These are phyloP conservation scores for Colletotrichum tropicicola DNA, from an alignment of 2,329 filamentous ascomycete genomes.

Conservation along the genomic window DNA sequence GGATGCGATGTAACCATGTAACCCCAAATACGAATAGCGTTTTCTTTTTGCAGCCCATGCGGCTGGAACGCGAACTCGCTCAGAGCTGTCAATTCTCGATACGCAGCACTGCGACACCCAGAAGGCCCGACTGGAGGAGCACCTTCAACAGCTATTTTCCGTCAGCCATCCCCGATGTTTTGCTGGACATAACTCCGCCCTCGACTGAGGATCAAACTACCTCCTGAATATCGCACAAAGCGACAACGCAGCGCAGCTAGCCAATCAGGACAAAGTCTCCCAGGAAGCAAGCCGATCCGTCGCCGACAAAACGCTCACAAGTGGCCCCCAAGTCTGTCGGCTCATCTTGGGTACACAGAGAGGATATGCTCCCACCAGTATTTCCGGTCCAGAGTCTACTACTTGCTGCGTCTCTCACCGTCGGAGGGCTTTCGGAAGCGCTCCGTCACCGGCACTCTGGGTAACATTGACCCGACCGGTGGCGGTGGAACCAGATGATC, in stretches of 20 bases:
- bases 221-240: too few species aligned
- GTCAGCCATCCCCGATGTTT: neutral
- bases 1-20: neutral
- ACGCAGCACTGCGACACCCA: neutral
- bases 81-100: too few species aligned
- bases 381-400: neutral
- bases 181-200: neutral
- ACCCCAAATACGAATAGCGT: neutral
- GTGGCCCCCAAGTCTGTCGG: neutral
- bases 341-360: neutral
- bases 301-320: neutral
- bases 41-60: neutral
- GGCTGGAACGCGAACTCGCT: too few species aligned
- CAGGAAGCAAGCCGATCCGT: constrained; percentile 2
- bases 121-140: neutral
- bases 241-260: too few species aligned
- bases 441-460: constrained; percentile 19
- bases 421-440: neutral
- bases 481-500: constrained; percentile 18
- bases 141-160: too few species aligned
- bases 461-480: constrained; percentile 13
- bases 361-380: neutral
- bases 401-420: neutral
- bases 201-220: too few species aligned
- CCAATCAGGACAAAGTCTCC: neutral